A percentile compares a stretch with the other conserved stretches of the same genome.
These are phyloP conservation scores for Hanseniaspora meyeri DNA, from an alignment of 805 yeast genomes.

Conservation along the genomic window DNA sequence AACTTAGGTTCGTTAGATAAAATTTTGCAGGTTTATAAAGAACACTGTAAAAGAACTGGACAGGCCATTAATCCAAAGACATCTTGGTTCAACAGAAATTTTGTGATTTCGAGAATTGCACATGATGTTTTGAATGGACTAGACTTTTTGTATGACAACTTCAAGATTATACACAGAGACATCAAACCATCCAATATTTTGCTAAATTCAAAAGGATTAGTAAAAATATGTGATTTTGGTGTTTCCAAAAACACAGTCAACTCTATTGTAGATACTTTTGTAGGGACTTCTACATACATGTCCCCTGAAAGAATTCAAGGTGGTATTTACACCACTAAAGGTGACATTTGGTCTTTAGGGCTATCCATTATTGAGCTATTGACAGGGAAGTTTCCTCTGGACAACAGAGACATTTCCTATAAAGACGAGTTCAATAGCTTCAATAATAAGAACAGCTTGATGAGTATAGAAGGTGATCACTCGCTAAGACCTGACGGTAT, in stretches of 20 bases:
- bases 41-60: slow-evolving; percentile 28
- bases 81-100: slow-evolving; percentile 38
- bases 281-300: slow-evolving; percentile 95
- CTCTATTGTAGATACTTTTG: slow-evolving; percentile 94
- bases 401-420: not conserved
- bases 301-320: slow-evolving; percentile 97
- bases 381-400: slow-evolving; percentile 67
- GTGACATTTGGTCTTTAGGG: slow-evolving; percentile 96
- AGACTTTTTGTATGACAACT: slow-evolving; percentile 65
- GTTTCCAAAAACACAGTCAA: slow-evolving; percentile 84
- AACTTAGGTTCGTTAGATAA: slow-evolving; percentile 88
- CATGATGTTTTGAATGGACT: slow-evolving; percentile 70
- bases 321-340: slow-evolving; percentile 80
- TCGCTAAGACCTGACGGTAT: slow-evolving; percentile 69
- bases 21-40: slow-evolving; percentile 48
- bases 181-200: slow-evolving; percentile 91
- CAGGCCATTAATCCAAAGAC: slow-evolving; percentile 14
- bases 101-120: slow-evolving; percentile 60
- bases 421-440: not conserved
- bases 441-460: not conserved
- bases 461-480: slow-evolving; percentile 31
- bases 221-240: slow-evolving; percentile 93
- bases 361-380: slow-evolving; percentile 80
- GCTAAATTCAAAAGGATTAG: slow-evolving; percentile 71
- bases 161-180: slow-evolving; percentile 87